Conservation (phyloP, 129 eudicot species). For the Pseudognaphalium luteoalbum region DNA sequence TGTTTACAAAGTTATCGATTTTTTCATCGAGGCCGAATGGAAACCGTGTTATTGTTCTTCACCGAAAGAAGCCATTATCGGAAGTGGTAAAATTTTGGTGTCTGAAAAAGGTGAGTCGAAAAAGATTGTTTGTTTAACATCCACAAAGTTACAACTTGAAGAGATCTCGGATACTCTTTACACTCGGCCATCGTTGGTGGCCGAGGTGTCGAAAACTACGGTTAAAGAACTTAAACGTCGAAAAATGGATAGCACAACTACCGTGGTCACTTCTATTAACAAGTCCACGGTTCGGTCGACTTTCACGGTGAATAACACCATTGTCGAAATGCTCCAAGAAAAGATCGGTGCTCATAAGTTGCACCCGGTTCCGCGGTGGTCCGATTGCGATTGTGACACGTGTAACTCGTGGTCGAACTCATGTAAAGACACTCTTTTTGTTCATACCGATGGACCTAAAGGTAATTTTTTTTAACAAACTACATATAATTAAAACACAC, state of each 20-base stretch:
- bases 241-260: slow-evolving; percentile 21
- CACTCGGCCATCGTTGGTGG: slow-evolving; percentile 61
- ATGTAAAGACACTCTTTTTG: slow-evolving; percentile 56
- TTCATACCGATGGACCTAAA: slow-evolving; percentile 66
- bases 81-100: slow-evolving; percentile 67
- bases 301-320: slow-evolving; percentile 65
- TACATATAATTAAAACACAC: neutral
- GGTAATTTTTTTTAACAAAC: slow-evolving; percentile 36
- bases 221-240: slow-evolving; percentile 47
- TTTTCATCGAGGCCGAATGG: slow-evolving; percentile 82
- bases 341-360: slow-evolving; percentile 57
- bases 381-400: slow-evolving; percentile 85
- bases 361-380: slow-evolving; percentile 77
- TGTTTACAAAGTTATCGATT: slow-evolving; percentile 58
- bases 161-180: slow-evolving; percentile 90
- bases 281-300: slow-evolving; percentile 42
- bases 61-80: slow-evolving; percentile 57
- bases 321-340: slow-evolving; percentile 88
- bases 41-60: slow-evolving; percentile 90
- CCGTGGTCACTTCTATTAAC: slow-evolving; percentile 29
- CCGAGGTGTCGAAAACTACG: slow-evolving; percentile 75
- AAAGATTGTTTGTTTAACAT: slow-evolving; percentile 61
- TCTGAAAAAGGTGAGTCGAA: slow-evolving; percentile 76
- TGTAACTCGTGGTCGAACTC: slow-evolving; percentile 74
- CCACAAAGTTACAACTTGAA: slow-evolving; percentile 71